phyloP scores from a whole-genome alignment of 768 basidiomycete genomes.

The Favolaschia claudopus region DNA sequence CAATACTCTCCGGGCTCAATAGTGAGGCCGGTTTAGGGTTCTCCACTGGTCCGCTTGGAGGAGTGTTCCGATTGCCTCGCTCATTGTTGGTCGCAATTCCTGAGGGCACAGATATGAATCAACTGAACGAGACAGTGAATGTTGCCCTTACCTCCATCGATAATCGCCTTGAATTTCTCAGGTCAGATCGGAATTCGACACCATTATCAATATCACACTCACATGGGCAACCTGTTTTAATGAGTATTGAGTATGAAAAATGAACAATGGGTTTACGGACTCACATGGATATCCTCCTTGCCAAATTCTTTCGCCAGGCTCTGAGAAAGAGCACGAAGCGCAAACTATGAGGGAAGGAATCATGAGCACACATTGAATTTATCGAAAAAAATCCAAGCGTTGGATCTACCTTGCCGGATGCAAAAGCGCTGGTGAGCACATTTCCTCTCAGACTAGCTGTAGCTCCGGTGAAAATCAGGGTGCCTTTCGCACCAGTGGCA shows the following conservation, averaged over 20 bases:
- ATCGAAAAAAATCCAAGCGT: too few relatives aligned
- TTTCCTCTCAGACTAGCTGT: conserved; percentile 75
- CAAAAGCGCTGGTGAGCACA: conserved; percentile 63
- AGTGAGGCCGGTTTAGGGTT: conserved; percentile 37
- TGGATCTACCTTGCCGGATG: conserved; percentile 76
- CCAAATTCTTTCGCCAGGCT: conserved; percentile 80
- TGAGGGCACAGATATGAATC: conserved; percentile 20
- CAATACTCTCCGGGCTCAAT: conserved; percentile 74
- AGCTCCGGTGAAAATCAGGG: conserved; percentile 77
- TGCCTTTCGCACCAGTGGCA: conserved; percentile 62
- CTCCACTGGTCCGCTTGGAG: conserved; percentile 37
- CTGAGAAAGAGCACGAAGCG: conserved; percentile 68
- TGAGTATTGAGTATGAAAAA: not conserved
- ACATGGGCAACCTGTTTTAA: conserved; percentile 67
- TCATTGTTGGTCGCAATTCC: conserved; percentile 43
- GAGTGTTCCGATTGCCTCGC: conserved; percentile 43
- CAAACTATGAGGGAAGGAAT: too few relatives aligned
- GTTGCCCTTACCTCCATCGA: conserved; percentile 73
- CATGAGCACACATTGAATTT: too few relatives aligned
- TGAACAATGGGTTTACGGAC: conserved; percentile 14
- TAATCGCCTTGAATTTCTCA: conserved; percentile 65
- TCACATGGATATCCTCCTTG: conserved; percentile 75
- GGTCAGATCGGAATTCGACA: not conserved
- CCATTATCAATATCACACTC: conserved; percentile 33
- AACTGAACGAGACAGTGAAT: not conserved